Percentiles rank a stretch among this genome's conserved stretches.
These are phyloP conservation scores for Pseudogymnoascus sp. DNA, from an alignment of 2,329 filamentous ascomycete genomes.

Conservation along the genomic window DNA sequence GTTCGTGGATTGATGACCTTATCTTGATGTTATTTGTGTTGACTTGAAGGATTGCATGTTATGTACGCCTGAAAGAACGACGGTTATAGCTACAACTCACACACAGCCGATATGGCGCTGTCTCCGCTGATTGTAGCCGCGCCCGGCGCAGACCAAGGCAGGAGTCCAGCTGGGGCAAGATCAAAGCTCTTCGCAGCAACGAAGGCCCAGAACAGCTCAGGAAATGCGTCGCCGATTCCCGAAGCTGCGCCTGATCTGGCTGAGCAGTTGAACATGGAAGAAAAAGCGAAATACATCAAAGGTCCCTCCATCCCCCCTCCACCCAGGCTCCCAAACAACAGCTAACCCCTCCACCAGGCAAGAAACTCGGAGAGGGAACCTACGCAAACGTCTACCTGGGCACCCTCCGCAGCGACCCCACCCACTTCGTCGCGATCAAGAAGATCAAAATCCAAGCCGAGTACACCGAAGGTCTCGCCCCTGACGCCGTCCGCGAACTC, in stretches of 20 bases:
- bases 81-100: background rate
- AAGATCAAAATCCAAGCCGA: conserved; percentile 84
- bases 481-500: conserved; percentile 91
- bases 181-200: background rate
- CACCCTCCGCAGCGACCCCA: conserved; percentile 64
- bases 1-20: background rate
- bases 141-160: background rate
- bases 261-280: conserved; percentile 74
- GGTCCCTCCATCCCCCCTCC: conserved; percentile 36
- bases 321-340: conserved; percentile 11
- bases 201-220: background rate
- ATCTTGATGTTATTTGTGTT: background rate
- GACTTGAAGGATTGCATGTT: background rate
- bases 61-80: background rate
- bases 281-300: conserved; percentile 84
- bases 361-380: conserved; percentile 90
- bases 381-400: conserved; percentile 94
- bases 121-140: background rate
- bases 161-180: background rate
- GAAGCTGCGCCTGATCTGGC: conserved; percentile 44
- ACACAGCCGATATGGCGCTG: background rate
- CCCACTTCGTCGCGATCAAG: conserved; percentile 77
- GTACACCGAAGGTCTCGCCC: conserved; percentile 83
- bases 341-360: conserved; percentile 43
- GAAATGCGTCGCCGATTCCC: background rate